A percentile compares a stretch with the other conserved stretches of the same genome.
Conservation (phyloP, 1,284 basidiomycete species). For the Tilletia horrida region DNA sequence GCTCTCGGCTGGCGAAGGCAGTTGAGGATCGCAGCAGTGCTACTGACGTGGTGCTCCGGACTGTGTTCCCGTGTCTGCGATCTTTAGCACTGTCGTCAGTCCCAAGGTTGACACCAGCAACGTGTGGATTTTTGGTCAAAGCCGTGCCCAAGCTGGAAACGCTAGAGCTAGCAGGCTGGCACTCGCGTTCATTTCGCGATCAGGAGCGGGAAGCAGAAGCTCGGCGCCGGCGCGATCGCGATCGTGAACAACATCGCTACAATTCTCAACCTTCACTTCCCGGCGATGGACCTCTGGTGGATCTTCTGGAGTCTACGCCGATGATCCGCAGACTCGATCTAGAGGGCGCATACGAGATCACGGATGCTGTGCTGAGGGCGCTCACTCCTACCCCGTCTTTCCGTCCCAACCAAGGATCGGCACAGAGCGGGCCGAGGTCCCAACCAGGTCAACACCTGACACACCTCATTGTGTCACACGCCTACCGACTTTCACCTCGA, state of each 20-base stretch:
- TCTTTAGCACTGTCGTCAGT: constrained; percentile 78
- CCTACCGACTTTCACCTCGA: constrained; percentile 26
- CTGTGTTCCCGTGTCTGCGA: constrained; percentile 60
- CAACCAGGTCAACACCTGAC: constrained; percentile 66
- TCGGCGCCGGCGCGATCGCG: constrained; percentile 12
- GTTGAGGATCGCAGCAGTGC: constrained; percentile 5
- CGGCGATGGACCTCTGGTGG: constrained; percentile 68
- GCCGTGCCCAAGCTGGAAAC: constrained; percentile 72
- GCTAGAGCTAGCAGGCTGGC: constrained; percentile 74
- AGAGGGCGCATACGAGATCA: constrained; percentile 74
- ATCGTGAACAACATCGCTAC: not conserved
- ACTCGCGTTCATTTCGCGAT: constrained; percentile 58
- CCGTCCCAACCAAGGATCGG: not conserved
- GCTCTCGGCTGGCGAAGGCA: constrained; percentile 30
- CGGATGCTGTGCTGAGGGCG: constrained; percentile 67
- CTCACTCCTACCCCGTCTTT: constrained; percentile 62
- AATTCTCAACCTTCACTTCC: not conserved
- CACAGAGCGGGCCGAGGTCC: constrained; percentile 15
- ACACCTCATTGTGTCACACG: constrained; percentile 67
- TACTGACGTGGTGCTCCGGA: constrained; percentile 24
- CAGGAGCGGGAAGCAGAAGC: constrained; percentile 8
- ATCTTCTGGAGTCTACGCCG: constrained; percentile 69
- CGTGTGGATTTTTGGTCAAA: constrained; percentile 69
- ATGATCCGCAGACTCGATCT: constrained; percentile 73
- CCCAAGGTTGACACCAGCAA: constrained; percentile 68